Evolutionary conservation across 148 eudicot genomes (phyloP).

Genomic region (Chenopodium album): DNA sequence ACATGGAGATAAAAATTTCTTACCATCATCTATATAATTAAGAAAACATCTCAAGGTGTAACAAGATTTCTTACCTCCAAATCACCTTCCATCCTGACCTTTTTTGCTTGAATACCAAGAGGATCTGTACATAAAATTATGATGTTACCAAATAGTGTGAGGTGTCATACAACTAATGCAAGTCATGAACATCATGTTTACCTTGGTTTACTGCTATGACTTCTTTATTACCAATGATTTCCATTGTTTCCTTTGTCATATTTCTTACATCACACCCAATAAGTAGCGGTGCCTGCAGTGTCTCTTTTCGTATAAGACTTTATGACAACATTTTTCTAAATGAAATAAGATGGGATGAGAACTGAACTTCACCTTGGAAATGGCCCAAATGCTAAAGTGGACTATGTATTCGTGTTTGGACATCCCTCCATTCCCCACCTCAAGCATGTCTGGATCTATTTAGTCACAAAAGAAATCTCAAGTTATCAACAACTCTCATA

Average conservation of each 20-base stretch:
- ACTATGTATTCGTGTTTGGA: conserved; percentile 60
- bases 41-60: background rate
- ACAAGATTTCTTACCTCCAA: conserved; percentile 47
- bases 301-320: background rate
- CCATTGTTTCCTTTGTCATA: conserved; percentile 46
- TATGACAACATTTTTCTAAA: background rate
- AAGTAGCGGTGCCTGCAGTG: conserved; percentile 67
- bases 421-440: conserved; percentile 98
- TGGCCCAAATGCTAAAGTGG: conserved; percentile 91
- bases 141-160: background rate
- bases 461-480: background rate
- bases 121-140: conserved; percentile 41
- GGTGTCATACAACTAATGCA: background rate
- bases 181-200: conserved; percentile 12
- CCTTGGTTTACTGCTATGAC: conserved; percentile 86
- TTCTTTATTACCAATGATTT: conserved; percentile 57
- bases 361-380: conserved; percentile 53
- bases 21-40: background rate
- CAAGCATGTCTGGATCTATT: conserved; percentile 96
- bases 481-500: too few species aligned
- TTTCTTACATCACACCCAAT: conserved; percentile 78
- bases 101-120: conserved; percentile 80
- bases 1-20: conserved; percentile 24
- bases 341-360: background rate
- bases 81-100: conserved; percentile 61